Conservation (phyloP, 805 yeast genomes). For the Saccharomycopsis olivae region DNA sequence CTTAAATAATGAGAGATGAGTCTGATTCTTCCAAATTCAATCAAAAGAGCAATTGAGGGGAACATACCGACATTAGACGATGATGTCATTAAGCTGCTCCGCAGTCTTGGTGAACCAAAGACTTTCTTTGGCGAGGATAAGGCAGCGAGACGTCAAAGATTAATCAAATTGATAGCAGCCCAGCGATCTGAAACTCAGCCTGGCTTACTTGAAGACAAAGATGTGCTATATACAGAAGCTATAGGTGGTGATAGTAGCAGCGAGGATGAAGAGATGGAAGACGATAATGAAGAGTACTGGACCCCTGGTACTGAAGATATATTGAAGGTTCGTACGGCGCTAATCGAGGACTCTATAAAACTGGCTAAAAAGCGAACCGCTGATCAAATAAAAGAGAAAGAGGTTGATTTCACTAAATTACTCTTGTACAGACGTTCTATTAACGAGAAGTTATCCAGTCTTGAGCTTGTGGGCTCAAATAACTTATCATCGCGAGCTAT, state of each 20-base stretch:
- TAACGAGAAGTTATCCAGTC: constrained; percentile 23
- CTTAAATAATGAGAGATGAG: too few relatives aligned
- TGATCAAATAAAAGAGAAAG: constrained; percentile 24
- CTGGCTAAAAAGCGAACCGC: constrained; percentile 34
- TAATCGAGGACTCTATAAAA: constrained; percentile 42
- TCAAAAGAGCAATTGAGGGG: too few relatives aligned
- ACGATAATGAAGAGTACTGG: constrained; percentile 69
- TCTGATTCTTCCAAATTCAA: too few relatives aligned
- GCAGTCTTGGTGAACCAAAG: constrained; percentile 45
- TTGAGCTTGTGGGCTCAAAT: constrained; percentile 55
- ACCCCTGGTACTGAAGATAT: constrained; percentile 64
- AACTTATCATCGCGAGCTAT: constrained; percentile 60
- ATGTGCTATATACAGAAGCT: constrained; percentile 13
- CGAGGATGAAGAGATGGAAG: constrained; percentile 28
- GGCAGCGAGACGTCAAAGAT: constrained; percentile 49
- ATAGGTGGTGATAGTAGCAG: neutral
- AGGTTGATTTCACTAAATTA: constrained; percentile 30
- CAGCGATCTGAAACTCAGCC: neutral
- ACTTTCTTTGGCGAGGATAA: constrained; percentile 48
- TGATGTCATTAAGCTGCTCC: constrained; percentile 42
- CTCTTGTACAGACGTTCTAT: constrained; percentile 38
- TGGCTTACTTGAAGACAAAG: neutral
- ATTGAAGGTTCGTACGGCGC: constrained; percentile 36
- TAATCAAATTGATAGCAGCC: constrained; percentile 32
- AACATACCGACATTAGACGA: too few relatives aligned